A percentile compares a stretch with the other conserved stretches of the same genome.
Conservation (phyloP, 2,329 filamentous ascomycete genomes). For the Ophiostoma quercus region DNA sequence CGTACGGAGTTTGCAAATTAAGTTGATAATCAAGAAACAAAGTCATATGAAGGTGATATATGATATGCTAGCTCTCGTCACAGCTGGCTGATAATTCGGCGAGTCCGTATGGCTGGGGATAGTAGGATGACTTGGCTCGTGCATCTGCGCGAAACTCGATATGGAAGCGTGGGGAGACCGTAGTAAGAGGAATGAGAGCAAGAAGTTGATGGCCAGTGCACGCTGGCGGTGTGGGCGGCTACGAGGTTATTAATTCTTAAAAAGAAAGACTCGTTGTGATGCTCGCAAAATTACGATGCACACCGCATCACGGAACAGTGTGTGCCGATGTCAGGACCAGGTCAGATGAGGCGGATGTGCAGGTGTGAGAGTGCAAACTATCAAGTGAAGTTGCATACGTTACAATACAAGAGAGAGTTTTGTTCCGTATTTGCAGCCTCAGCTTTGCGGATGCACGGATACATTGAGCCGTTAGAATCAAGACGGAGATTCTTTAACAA, state of each 20-base stretch:
- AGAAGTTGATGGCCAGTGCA: background rate
- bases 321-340: background rate
- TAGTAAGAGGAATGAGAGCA: background rate
- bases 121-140: background rate
- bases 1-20: background rate
- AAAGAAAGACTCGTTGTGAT: no score
- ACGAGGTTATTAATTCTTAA: background rate
- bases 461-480: no score
- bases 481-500: no score
- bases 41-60: no score
- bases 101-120: constrained; percentile 3
- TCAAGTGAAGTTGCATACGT: background rate
- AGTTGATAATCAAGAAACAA: no score
- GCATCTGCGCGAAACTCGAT: constrained; percentile 9
- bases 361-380: no score
- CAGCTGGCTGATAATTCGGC: background rate
- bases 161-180: background rate
- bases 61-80: background rate
- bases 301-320: background rate
- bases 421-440: no score
- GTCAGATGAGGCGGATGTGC: background rate
- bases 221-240: background rate
- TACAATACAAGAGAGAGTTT: no score
- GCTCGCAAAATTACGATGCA: background rate
- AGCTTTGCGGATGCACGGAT: no score